phyloP scores from a whole-genome alignment of 2,329 filamentous ascomycete species.

The Alternaria postmessia region DNA sequence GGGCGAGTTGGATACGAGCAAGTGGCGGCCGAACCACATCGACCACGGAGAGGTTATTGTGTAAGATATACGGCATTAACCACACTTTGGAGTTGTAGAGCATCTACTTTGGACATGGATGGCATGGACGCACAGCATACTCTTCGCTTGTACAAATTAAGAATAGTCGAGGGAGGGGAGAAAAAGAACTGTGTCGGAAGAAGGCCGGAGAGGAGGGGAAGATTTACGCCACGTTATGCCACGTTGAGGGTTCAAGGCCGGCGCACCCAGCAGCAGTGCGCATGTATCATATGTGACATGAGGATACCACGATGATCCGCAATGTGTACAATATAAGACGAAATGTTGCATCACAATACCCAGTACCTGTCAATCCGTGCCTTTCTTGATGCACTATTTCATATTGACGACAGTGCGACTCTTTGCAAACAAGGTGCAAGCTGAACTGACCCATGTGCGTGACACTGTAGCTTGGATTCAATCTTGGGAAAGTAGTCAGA shows the following conservation, averaged over 20 bases:
- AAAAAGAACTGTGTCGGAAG: slow-evolving; percentile 1
- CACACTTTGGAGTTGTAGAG: slow-evolving; percentile 30
- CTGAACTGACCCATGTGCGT: not conserved
- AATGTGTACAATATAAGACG: slow-evolving; percentile 22
- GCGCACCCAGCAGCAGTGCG: slow-evolving; percentile 11
- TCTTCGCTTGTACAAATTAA: slow-evolving; percentile 29
- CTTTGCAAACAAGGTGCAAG: not conserved
- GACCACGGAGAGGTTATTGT: slow-evolving; percentile 66
- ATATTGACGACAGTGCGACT: not conserved
- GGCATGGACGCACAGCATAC: slow-evolving; percentile 20
- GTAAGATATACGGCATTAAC: slow-evolving; percentile 33
- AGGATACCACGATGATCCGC: slow-evolving; percentile 18
- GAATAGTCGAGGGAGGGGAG: not conserved
- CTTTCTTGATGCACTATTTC: not conserved
- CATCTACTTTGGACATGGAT: slow-evolving; percentile 12
- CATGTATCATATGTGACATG: slow-evolving; percentile 34
- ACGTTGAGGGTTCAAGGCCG: not conserved
- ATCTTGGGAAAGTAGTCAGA: too few species aligned
- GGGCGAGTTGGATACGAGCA: slow-evolving; percentile 44
- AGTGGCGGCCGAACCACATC: slow-evolving; percentile 64
- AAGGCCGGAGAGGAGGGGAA: slow-evolving; percentile 6
- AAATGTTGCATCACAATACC: slow-evolving; percentile 17
- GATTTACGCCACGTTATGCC: slow-evolving; percentile 1
- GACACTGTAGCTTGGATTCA: not conserved
- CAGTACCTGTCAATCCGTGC: not conserved